Evolutionary conservation across 495 filamentous ascomycete species (phyloP), one percentile per base, ranked within the genome.

Genomic region (Evernia prunastri): DNA sequence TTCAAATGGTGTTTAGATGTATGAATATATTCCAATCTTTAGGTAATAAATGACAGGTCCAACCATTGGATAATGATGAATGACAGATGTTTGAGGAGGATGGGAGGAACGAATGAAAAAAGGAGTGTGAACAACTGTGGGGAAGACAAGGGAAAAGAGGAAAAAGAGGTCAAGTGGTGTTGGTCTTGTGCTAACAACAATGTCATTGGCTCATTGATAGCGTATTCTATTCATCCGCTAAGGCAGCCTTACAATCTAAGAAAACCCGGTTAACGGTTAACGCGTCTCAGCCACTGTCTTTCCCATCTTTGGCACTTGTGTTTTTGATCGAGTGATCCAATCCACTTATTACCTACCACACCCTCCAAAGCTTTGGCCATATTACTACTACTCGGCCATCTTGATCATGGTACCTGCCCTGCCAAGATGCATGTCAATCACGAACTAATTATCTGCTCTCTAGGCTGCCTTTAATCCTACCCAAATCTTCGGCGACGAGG

Each of bases 401-500:
- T 25, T 39, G 43, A 36, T 42, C 36, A 67, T 67, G 65, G 65
- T 64, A 31, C 20, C 45, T 59, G n/a, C 18, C 17, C 5, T 12
- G 36, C 5, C 36, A 4, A 23, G 33, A 20, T 31, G 1, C 5
- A 63, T 37, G 25, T 43, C 56, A 23, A 12, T 18, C 25, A 25
- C 10, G 7, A 33, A 56, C 63, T 65, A 23, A 65, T 20, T 13
- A n/a, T n/a, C n/a, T n/a, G n/a, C 35, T 40, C 51, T 33, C 27
- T 29, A 72, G 70, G 65, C 68, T 75, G 79, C 84, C 42, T 86
- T 84, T 76, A 80, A 78, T 72, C 93, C 94, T 69, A 97, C 92
- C 58, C 94, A 98, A 76, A 98, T 98, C 80, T 97, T 98, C 80
- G 90, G 88, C 69, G 92, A 97, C 76, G 94, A 95, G 75, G 92